A percentile compares a stretch with the other conserved stretches of the same genome.
Evolutionary conservation across 2,329 filamentous ascomycete species (phyloP).

Genomic region (Aureobasidium zeae): DNA sequence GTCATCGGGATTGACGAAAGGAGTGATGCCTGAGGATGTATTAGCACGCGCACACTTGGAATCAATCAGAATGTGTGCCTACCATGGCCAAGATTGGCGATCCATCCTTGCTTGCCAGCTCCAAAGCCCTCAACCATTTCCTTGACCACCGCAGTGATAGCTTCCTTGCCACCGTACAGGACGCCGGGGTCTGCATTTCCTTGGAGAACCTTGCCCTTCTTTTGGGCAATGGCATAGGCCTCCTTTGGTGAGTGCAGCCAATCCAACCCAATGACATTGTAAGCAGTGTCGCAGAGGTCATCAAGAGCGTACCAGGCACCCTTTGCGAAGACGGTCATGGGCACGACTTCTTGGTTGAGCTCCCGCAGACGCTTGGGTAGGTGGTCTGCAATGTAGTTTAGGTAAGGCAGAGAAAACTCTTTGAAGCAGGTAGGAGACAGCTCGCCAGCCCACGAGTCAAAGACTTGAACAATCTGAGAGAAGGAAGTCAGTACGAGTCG

Average conservation of each 20-base stretch:
- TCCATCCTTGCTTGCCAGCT: constrained; percentile 83
- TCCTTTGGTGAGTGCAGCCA: constrained; percentile 87
- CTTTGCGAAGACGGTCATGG: constrained; percentile 98
- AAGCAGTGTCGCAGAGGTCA: constrained; percentile 75
- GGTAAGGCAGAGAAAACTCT: constrained; percentile 75
- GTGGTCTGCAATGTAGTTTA: constrained; percentile 72
- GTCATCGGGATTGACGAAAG: constrained; percentile 86
- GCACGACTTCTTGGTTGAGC: constrained; percentile 68
- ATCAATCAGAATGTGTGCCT: constrained; percentile 29
- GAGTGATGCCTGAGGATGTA: constrained; percentile 66
- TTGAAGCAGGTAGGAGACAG: constrained; percentile 76
- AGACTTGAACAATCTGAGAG: constrained; percentile 77
- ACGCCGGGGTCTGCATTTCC: constrained; percentile 94
- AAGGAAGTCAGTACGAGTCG: not conserved
- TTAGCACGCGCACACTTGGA: constrained; percentile 15
- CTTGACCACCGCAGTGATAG: constrained; percentile 74
- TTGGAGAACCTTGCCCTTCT: constrained; percentile 71
- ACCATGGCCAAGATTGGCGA: constrained; percentile 94
- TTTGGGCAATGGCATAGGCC: constrained; percentile 63
- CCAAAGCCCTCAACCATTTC: constrained; percentile 81
- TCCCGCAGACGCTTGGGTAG: constrained; percentile 66
- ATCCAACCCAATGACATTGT: constrained; percentile 88
- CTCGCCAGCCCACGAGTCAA: constrained; percentile 97
- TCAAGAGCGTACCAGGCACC: constrained; percentile 94
- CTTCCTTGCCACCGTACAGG: constrained; percentile 71